Evolutionary conservation across 2,329 filamentous ascomycete species (phyloP).

Genomic region (Exophiala sp.): DNA sequence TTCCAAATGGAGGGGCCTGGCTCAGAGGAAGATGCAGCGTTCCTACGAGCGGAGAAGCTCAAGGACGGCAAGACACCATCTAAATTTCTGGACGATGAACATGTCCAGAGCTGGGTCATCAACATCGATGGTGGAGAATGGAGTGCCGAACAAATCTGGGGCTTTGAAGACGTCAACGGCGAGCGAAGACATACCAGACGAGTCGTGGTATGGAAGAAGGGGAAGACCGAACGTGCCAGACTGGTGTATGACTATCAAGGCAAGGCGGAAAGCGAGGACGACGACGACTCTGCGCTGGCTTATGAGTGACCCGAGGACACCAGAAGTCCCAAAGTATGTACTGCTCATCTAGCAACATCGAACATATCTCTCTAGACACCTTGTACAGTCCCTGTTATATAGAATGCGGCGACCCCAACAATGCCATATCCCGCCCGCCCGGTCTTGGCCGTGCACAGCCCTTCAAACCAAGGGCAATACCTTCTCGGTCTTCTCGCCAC

Average conservation of each 20-base stretch:
- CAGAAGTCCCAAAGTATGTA: too few relatives aligned
- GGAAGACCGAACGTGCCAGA: conserved; percentile 35
- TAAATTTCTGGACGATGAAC: conserved; percentile 55
- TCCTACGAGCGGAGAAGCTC: conserved; percentile 38
- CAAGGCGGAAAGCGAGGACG: conserved; percentile 12
- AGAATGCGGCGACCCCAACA: too few relatives aligned
- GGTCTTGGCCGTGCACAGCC: too few relatives aligned
- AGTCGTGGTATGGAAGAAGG: conserved; percentile 38
- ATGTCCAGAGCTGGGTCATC: conserved; percentile 48
- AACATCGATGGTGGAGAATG: conserved; percentile 44
- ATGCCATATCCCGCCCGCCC: too few relatives aligned
- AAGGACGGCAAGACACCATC: conserved; percentile 52
- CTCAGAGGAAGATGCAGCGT: conserved; percentile 36
- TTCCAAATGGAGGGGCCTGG: conserved; percentile 42
- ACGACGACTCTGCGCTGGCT: conserved; percentile 20
- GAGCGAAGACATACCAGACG: conserved; percentile 40
- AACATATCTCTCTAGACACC: too few relatives aligned
- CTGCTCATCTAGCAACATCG: too few relatives aligned
- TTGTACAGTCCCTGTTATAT: too few relatives aligned
- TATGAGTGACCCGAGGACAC: too few relatives aligned
- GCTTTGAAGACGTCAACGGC: conserved; percentile 41
- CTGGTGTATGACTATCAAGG: conserved; percentile 39
- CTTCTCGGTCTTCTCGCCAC: too few relatives aligned
- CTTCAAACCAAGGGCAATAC: too few relatives aligned
- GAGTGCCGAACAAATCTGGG: conserved; percentile 49